phyloP scores from a whole-genome alignment of 805 yeast species.

The Hanseniaspora guilliermondii region DNA sequence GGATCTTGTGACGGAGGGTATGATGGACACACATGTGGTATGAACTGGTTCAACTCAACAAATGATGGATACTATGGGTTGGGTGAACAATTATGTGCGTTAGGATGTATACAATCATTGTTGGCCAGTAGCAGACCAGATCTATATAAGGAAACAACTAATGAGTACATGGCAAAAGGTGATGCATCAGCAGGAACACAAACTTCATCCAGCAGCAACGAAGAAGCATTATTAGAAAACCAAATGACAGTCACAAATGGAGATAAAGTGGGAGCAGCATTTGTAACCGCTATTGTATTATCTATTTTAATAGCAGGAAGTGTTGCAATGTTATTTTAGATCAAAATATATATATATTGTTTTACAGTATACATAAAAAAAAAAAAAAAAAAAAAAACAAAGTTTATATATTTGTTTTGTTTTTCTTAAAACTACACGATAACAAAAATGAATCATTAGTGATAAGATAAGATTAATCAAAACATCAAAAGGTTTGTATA shows the following conservation, averaged over 20 bases:
- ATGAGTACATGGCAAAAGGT: conserved; percentile 47
- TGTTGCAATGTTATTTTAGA: conserved; percentile 61
- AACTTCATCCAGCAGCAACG: conserved; percentile 24
- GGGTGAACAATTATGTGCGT: conserved; percentile 68
- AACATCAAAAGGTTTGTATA: too few species aligned
- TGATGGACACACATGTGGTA: conserved; percentile 67
- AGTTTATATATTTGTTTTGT: too few species aligned
- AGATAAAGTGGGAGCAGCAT: conserved; percentile 83
- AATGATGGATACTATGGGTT: conserved; percentile 60
- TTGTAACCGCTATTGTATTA: conserved; percentile 65
- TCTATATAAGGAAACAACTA: conserved; percentile 37
- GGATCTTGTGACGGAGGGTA: conserved; percentile 58
- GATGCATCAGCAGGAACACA: conserved; percentile 40
- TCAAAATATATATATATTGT: neutral
- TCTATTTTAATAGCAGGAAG: conserved; percentile 50
- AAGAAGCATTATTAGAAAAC: conserved; percentile 20
- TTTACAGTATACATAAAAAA: too few species aligned
- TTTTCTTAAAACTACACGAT: too few species aligned
- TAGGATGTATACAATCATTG: conserved; percentile 47
- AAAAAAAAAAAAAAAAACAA: too few species aligned
- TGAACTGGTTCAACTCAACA: conserved; percentile 44
- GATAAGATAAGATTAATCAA: too few species aligned
- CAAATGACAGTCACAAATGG: conserved; percentile 39
- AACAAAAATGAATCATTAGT: too few species aligned
- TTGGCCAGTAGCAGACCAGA: conserved; percentile 35